A percentile compares a stretch with the other conserved stretches of the same genome.
Conservation (phyloP, 2,329 filamentous ascomycete species). For the Cytospora piceae region DNA sequence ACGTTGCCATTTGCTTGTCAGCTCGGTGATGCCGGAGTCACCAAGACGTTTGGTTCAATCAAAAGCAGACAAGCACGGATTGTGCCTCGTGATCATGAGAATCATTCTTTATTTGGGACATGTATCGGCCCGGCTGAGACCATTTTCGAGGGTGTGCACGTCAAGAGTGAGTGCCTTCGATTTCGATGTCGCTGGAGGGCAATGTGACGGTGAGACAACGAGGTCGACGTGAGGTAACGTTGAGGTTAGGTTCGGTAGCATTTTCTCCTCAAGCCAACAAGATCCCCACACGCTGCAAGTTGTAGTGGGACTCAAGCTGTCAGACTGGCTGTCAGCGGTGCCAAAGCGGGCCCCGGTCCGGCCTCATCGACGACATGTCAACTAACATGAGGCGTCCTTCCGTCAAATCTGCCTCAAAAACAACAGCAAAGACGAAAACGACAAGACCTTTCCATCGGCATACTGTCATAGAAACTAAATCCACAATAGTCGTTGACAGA, state of each 20-base stretch:
- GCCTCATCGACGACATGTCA: not conserved
- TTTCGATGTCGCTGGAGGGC: not conserved
- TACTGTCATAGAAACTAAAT: not conserved
- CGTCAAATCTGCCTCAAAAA: not conserved
- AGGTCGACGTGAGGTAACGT: conserved; percentile 17
- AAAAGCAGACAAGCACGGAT: not conserved
- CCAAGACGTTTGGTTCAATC: not conserved
- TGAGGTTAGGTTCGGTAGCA: not conserved
- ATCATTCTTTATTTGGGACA: conserved; percentile 11
- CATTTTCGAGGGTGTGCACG: not conserved
- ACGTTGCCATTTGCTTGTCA: conserved; percentile 1
- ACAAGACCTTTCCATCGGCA: not conserved
- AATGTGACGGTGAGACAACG: conserved; percentile 4
- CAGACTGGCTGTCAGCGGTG: not conserved
- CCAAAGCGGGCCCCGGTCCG: not conserved
- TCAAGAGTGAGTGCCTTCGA: not conserved
- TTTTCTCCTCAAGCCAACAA: not conserved
- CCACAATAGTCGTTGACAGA: not conserved
- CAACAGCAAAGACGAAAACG: not conserved
- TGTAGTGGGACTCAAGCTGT: not conserved
- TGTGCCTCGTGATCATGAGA: not conserved
- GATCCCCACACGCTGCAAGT: not conserved
- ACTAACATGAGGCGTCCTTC: conserved; percentile 5
- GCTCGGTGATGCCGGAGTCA: conserved; percentile 2
- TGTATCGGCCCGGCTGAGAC: conserved; percentile 11